These are phyloP conservation scores for Brassica nigra DNA, from an alignment of 345 rosid species.

Conservation along the genomic window DNA sequence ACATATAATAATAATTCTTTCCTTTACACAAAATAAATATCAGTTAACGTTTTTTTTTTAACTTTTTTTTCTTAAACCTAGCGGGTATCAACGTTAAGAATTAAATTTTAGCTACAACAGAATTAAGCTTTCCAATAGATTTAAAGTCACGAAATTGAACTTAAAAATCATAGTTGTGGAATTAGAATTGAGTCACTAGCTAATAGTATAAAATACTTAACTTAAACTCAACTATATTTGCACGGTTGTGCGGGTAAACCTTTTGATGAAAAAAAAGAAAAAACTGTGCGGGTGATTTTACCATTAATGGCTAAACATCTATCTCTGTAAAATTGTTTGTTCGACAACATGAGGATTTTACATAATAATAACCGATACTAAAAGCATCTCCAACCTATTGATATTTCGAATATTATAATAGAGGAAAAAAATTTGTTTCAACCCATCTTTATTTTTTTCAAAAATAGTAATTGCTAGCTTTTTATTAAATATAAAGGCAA, in stretches of 20 bases:
- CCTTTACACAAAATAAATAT: not conserved
- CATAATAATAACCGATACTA: not conserved
- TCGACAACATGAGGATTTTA: not conserved
- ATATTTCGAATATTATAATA: too few species aligned
- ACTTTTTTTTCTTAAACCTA: too few species aligned
- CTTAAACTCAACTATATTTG: too few species aligned
- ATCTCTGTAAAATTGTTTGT: not conserved
- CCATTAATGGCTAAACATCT: not conserved
- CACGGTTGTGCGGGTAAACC: too few species aligned
- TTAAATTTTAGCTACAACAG: not conserved
- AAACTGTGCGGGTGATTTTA: too few species aligned
- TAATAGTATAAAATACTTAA: not conserved
- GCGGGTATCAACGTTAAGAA: conserved; percentile 1
- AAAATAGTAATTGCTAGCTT: too few species aligned
- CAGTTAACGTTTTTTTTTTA: not conserved
- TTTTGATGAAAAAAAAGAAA: too few species aligned
- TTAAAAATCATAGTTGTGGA: not conserved
- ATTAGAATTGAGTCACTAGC: not conserved
- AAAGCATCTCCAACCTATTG: too few species aligned
- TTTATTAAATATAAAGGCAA: too few species aligned
- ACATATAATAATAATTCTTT: not conserved
- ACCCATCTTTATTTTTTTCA: too few species aligned
- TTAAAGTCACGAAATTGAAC: not conserved
- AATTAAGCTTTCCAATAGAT: not conserved
- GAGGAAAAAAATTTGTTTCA: too few species aligned